Evolutionary conservation across 495 filamentous ascomycete genomes (phyloP).

Genomic region (Umbilicaria muhlenbergii): DNA sequence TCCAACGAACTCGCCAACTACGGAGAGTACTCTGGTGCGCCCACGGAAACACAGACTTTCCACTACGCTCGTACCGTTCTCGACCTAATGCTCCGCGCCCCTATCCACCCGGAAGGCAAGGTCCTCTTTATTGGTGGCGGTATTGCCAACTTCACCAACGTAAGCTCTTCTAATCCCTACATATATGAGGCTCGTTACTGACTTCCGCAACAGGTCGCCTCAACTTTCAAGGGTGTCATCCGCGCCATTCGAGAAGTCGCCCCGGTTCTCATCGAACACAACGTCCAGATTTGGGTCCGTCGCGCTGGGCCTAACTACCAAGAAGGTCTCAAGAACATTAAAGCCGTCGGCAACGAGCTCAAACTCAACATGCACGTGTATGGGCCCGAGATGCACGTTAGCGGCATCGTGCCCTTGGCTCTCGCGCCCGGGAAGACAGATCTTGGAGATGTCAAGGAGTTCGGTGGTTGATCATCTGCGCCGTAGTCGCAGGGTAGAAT

Average conservation of each 20-base stretch:
- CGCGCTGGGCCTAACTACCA: constrained; percentile 99
- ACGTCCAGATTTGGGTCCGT: constrained; percentile 97
- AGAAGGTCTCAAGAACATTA: constrained; percentile 99
- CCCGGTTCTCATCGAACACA: constrained; percentile 80
- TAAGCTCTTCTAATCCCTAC: constrained; percentile 9
- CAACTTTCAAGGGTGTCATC: constrained; percentile 99
- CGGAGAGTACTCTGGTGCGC: constrained; percentile 97
- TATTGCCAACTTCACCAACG: constrained; percentile 99
- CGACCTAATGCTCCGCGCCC: constrained; percentile 93
- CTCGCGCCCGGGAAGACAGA: constrained; percentile 40
- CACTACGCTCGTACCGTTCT: constrained; percentile 95
- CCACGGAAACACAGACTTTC: constrained; percentile 95
- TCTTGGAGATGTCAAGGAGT: constrained; percentile 28
- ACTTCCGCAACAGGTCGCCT: constrained; percentile 51
- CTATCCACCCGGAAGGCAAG: constrained; percentile 77
- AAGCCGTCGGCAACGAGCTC: constrained; percentile 83
- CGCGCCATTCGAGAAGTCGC: constrained; percentile 87
- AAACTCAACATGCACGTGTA: constrained; percentile 91
- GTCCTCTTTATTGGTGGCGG: constrained; percentile 98
- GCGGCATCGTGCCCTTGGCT: constrained; percentile 52
- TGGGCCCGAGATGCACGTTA: constrained; percentile 89
- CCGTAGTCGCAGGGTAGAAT: no score
- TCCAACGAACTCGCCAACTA: constrained; percentile 97
- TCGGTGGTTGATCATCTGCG: constrained; percentile 9
- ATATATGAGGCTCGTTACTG: constrained; percentile 3